Base-by-base conservation (phyloP, 805 yeast genomes). In the Saturnispora halmiae region DNA sequence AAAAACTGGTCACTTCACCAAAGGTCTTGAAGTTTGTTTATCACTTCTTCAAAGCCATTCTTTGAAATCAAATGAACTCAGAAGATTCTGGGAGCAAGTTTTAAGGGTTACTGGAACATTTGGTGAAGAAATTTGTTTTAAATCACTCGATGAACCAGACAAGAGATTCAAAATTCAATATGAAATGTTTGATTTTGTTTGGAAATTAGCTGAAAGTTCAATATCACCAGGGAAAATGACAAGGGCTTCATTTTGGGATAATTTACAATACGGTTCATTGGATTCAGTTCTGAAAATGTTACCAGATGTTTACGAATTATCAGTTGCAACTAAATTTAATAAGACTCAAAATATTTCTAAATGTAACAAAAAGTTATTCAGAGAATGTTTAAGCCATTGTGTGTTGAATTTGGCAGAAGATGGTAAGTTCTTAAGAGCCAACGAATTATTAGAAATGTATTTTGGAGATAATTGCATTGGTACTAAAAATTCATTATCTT, bases 401-500 rank as follows among this genome's bases (percentile, higher is more conserved):
- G 43, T 56, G 22, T 35, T 42, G 16, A 45, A 48, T 37, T 43
- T 55, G 11, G 52, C 50, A 27, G 38, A 43, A 36, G 36, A 44
- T 18, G 46, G 47, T 3, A 43, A 43, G 15, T 59, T 52, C 29
- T 51, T 56, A 34, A 52, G 56, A 37, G 60, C 63, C 3, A 56
- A 52, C 25, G 47, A 44, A 8, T 7, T 61, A 32, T 50, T 61
- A 24, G 49, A 54, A 18, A 42, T 41, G n/a, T 59, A 55, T 41
- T 44, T 58, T 5, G 37, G 51, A n/a, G 50, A 52, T 44, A 20
- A 28, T 6, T 36, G 43, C 6, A 53, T 56, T 56, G 49, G 46
- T 38, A 35, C 37, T 7, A 32, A 35, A 15, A 47, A 58, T 18
- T 21, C 45, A 8, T 37, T 38, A 25, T 25, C 26, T 11, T n/a